Conservation (phyloP, 345 rosid species). For the Citrus inodora region DNA sequence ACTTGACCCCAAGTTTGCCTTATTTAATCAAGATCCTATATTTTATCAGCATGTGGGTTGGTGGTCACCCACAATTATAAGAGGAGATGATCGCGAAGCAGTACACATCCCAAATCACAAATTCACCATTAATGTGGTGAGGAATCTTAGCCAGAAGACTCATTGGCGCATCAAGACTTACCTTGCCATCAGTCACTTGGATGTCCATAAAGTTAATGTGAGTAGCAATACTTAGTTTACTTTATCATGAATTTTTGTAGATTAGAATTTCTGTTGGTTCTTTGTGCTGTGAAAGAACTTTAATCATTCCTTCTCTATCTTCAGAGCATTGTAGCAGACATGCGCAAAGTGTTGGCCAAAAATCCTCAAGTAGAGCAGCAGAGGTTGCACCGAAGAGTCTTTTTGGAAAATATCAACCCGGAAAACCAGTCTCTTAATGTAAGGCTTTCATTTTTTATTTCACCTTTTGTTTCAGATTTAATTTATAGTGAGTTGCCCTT, state of each 20-base stretch:
- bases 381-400: conserved; percentile 88
- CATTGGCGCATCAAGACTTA: conserved; percentile 98
- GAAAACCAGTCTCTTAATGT: conserved; percentile 89
- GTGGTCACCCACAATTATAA: conserved; percentile 97
- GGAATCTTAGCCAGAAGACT: conserved; percentile 90
- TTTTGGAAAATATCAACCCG: conserved; percentile 59
- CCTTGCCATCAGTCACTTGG: conserved; percentile 88
- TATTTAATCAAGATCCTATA: conserved; percentile 3
- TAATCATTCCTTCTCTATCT: conserved; percentile 2
- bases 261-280: not conserved
- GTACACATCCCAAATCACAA: conserved; percentile 96
- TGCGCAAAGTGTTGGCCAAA: conserved; percentile 96
- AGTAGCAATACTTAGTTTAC: conserved; percentile 29
- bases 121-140: conserved; percentile 79
- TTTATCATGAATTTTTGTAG: not conserved
- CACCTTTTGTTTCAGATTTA: not conserved
- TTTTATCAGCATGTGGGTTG: conserved; percentile 80
- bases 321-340: conserved; percentile 82
- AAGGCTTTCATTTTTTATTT: conserved; percentile 4
- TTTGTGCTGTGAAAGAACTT: conserved; percentile 7
- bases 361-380: conserved; percentile 95
- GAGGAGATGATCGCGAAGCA: conserved; percentile 97
- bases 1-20: not conserved
- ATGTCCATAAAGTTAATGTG: conserved; percentile 78
- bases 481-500: not conserved